Base-by-base conservation (phyloP, 2,329 filamentous ascomycete genomes). In the Xylariaceae sp. region DNA sequence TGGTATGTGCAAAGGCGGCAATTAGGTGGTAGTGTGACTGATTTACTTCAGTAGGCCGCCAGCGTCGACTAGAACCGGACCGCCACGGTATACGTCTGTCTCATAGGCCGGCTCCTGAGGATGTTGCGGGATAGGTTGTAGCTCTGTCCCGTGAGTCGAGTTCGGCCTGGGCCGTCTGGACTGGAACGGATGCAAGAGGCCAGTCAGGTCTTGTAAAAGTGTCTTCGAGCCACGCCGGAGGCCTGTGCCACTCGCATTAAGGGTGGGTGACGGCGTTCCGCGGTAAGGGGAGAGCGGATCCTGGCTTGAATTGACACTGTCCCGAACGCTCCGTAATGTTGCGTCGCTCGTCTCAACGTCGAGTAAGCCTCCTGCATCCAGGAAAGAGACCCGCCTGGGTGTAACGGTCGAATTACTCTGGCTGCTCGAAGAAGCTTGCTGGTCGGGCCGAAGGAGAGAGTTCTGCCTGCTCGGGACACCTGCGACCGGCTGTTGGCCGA, bases 291-390 rank as follows among this genome's bases (percentile, higher is more conserved):
- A 56, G 12, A 58, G 50, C 2, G 66, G 63, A 21, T 67, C 68
- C 19, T 62, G 47, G 31, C 61, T 65, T 4, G 69, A 71, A 15
- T 61, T 60, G 40, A 58, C 59, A 46, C 69, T 73, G 19, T 65
- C 64, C 9, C 64, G 61, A 28, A 63, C 57, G 33, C 61, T 56
- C 46, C 44, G 41, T 36, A 50, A 24, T 17, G 44, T 43, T 6
- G 44, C 38, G 9, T 44, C 43, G 37, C 39, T 47, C 58, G 63
- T 47, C 27, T 71, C 71, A 13, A 70, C 70, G 4, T 82, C 78
- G 0, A 94, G 65, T 0, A 36, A 24, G 15, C 85, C 86, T 15
- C 88, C 88, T 1, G 88, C 82, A 50, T 95, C 89, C 52, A 90
- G 88, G 59, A 95, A 90, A 0, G 85, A 87, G 4, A 92, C 77